Base-by-base conservation (phyloP, 805 yeast species). In the Zygotorulaspora sp. region DNA sequence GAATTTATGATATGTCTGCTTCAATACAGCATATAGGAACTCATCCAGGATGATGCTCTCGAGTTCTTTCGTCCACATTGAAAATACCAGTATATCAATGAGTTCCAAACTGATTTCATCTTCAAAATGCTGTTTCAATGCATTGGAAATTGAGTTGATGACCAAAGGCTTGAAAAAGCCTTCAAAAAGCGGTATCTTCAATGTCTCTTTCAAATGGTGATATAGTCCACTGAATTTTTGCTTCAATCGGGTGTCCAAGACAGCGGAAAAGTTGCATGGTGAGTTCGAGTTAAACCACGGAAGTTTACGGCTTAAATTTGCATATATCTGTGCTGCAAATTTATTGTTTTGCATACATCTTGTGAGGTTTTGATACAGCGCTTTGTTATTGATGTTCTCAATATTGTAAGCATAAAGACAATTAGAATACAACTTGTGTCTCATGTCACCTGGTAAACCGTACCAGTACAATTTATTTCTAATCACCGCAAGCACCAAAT, bases 391-490 rank as follows among this genome's bases (percentile, higher is more conserved):
- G 15, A 16, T 13, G n/a, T 24, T 11, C 6, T 18, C 15, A 9
- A 33, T 2, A 15, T 19, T 21, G 22, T 23, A 10, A 5, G 20
- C 31, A 19, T 34, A 35, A n/a, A 48, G 41, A 27, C 50, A 48
- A 19, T 32, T 23, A 11, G 30, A 34, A 28, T 48, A 48, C 10
- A 48, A 32, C 17, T 19, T 16, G 6, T 27, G 29, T 20, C 52
- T 30, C 20, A 46, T 17, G 19, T 48, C 50, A 7, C 40, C 36
- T 13, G 52, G 52, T 22, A 48, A 19, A 1, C 52, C 52, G 33
- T 44, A 45, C 47, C 48, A 47, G 28, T 38, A 37, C 14, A 48
- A 26, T 10, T 36, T 38, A n/a, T 34, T 29, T 23, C 41, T 45
- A 17, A 43, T 35, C 7, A 42, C 36, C 15, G 38, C 45, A 15